These are phyloP conservation scores for Lecanosticta acicola DNA, from an alignment of 2,329 filamentous ascomycete species.

Conservation along the genomic window DNA sequence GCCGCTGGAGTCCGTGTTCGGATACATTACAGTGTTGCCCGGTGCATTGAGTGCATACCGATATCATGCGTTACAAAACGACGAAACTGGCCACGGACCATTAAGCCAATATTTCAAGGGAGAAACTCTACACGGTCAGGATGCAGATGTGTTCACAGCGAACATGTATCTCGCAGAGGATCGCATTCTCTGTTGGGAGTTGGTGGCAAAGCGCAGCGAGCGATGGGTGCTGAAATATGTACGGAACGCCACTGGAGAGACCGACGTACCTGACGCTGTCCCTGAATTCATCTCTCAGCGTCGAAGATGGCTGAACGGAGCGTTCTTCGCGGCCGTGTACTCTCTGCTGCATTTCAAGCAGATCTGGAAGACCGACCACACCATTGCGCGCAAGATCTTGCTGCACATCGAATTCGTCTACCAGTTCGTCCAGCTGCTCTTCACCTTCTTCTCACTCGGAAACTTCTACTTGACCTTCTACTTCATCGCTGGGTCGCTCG, in stretches of 20 bases:
- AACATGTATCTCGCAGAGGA: slow-evolving; percentile 94
- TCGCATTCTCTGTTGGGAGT: slow-evolving; percentile 86
- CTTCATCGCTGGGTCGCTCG: slow-evolving; percentile 88
- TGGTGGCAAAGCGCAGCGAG: slow-evolving; percentile 90
- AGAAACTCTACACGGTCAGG: slow-evolving; percentile 90
- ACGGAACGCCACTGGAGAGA: slow-evolving; percentile 92
- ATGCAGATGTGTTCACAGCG: slow-evolving; percentile 94
- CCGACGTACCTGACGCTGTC: slow-evolving; percentile 89
- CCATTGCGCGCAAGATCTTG: slow-evolving; percentile 77
- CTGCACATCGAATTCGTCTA: slow-evolving; percentile 95
- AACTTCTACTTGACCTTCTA: slow-evolving; percentile 99
- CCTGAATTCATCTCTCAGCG: slow-evolving; percentile 97
- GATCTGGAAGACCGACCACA: slow-evolving; percentile 90
- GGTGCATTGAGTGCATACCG: slow-evolving; percentile 93
- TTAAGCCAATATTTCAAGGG: slow-evolving; percentile 99
- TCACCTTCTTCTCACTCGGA: slow-evolving; percentile 94
- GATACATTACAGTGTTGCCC: slow-evolving; percentile 94
- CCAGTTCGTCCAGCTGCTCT: slow-evolving; percentile 84
- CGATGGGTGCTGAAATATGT: slow-evolving; percentile 98
- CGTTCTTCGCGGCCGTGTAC: slow-evolving; percentile 97
- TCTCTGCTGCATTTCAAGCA: slow-evolving; percentile 92
- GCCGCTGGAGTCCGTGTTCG: slow-evolving; percentile 92
- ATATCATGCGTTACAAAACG: slow-evolving; percentile 93
- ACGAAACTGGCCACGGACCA: slow-evolving; percentile 89
- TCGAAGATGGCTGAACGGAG: slow-evolving; percentile 94